A percentile compares a stretch with the other conserved stretches of the same genome.
phyloP scores from a whole-genome alignment of 2,329 filamentous ascomycete species.

The Monosporascus sp. region DNA sequence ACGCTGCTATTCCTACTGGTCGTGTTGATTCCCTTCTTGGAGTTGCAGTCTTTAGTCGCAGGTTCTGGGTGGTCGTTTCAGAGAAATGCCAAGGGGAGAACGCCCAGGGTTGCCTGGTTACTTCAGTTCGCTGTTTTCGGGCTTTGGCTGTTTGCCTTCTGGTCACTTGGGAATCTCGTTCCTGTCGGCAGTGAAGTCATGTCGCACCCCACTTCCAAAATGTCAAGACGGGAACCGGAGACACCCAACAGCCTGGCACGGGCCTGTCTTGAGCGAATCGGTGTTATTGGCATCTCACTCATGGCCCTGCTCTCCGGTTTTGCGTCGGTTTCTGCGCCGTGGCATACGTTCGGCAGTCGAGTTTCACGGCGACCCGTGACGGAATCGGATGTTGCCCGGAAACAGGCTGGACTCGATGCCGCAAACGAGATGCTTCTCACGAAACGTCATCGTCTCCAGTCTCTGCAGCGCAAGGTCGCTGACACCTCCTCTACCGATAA shows the following conservation, averaged over 20 bases:
- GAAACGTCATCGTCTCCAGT: slow-evolving; percentile 68
- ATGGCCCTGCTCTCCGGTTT: slow-evolving; percentile 89
- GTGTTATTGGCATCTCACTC: slow-evolving; percentile 77
- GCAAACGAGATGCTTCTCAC: slow-evolving; percentile 72
- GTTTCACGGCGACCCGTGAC: slow-evolving; percentile 55
- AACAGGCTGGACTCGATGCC: slow-evolving; percentile 72
- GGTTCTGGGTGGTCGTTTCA: slow-evolving; percentile 59
- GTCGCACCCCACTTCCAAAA: slow-evolving; percentile 30
- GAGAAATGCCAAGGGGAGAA: slow-evolving; percentile 48
- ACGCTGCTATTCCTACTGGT: slow-evolving; percentile 68
- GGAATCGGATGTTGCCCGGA: slow-evolving; percentile 69
- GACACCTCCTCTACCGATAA: slow-evolving; percentile 35
- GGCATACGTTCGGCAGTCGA: slow-evolving; percentile 72
- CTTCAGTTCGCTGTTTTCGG: slow-evolving; percentile 58
- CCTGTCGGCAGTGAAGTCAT: slow-evolving; percentile 38
- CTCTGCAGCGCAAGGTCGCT: slow-evolving; percentile 58
- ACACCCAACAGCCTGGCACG: slow-evolving; percentile 37
- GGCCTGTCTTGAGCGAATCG: slow-evolving; percentile 63
- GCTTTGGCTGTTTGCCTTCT: slow-evolving; percentile 69
- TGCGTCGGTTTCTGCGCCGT: slow-evolving; percentile 80
- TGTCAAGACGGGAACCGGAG: slow-evolving; percentile 35
- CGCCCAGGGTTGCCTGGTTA: slow-evolving; percentile 58
- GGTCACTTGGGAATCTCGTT: slow-evolving; percentile 65
- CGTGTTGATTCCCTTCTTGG: slow-evolving; percentile 70
- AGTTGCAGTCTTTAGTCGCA: slow-evolving; percentile 61